Evolutionary conservation across 768 basidiomycete genomes (phyloP).

Genomic region (Trichaptum fuscoviolaceum): DNA sequence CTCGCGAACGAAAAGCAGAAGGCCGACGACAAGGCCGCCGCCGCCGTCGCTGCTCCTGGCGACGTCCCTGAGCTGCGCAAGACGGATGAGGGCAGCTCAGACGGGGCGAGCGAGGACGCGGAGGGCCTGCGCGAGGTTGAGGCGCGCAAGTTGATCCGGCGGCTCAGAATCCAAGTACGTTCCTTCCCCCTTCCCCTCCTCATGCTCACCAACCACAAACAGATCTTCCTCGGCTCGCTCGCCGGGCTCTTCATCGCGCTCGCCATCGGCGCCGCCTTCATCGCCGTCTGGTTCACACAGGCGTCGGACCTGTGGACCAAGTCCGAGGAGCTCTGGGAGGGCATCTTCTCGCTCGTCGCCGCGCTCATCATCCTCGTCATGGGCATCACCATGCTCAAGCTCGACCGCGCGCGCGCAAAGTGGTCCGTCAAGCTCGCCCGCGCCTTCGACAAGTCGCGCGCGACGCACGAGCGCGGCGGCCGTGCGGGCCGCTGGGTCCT

Average conservation of each 20-base stretch:
- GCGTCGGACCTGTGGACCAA: constrained; percentile 78
- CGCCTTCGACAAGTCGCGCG: constrained; percentile 60
- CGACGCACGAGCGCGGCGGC: constrained; percentile 21
- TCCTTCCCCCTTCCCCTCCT: not conserved
- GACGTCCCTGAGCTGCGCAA: not conserved
- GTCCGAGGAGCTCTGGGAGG: constrained; percentile 92
- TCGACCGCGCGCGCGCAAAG: constrained; percentile 91
- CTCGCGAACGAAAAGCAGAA: constrained; percentile 16
- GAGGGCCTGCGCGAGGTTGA: constrained; percentile 6
- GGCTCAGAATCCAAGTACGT: constrained; percentile 62
- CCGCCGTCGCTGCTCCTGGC: constrained; percentile 9
- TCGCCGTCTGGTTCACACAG: constrained; percentile 93
- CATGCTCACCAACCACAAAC: constrained; percentile 5
- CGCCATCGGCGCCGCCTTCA: constrained; percentile 85
- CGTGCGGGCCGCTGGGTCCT: constrained; percentile 77
- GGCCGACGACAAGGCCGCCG: constrained; percentile 8
- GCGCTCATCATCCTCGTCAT: constrained; percentile 85
- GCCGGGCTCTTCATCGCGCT: constrained; percentile 75
- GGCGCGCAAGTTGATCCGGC: constrained; percentile 41
- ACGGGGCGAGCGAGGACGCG: constrained; percentile 8
- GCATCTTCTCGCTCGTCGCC: constrained; percentile 71
- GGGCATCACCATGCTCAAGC: constrained; percentile 91
- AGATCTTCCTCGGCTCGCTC: constrained; percentile 75
- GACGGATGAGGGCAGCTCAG: constrained; percentile 10
- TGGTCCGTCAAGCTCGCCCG: constrained; percentile 86